Base-by-base conservation (phyloP, 148 eudicot species). In the Heliosperma pusillum region DNA sequence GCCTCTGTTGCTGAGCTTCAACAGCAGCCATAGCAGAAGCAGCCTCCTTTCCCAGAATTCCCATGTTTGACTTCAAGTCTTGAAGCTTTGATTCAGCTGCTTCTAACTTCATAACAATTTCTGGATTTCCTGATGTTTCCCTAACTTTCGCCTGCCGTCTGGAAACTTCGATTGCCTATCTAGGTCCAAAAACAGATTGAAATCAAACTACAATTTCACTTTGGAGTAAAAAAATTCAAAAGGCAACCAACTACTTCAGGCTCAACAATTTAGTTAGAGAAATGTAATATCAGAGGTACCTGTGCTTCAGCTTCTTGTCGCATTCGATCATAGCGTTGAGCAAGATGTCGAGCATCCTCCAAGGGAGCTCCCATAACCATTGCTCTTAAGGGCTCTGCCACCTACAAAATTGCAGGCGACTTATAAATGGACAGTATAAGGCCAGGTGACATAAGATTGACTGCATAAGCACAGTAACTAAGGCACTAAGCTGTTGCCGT, bases 331-430 rank as follows among this genome's bases (percentile, higher is more conserved):
- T 94, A 94, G 70, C 98, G 90, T 77, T 94, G 98, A 80, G 96
- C 96, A 73, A 94, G 97, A 86, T 94, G 98, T 62, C 97, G 90
- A 85, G 98, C 98, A 81, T 94, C 98, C 73, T 94, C 98, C 71
- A 94, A 85, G 50, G 98, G 97, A 82, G 98, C 98, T 81, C 98
- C 98, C 92, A 94, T 83, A 71, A 94, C 98, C 98, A 91, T 94
- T 66, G 98, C 96, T 87, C 97, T 80, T 74, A 94, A 82, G 71
- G 98, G 98, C 77, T 94, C 98, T 71, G 98, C 98, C 33, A 92
- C 97, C 98, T 94, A 70, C 74, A 63, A 10, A 29, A 44, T 47
- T 47, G 13, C 16, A 21, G 50, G 1, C 12, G 50, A 45, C 50
- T 1, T 2, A 24, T 33, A 30, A 71, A 17, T 13, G 42, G 1